Evolutionary conservation across 345 rosid genomes (phyloP).

Genomic region (Pistacia vera): DNA sequence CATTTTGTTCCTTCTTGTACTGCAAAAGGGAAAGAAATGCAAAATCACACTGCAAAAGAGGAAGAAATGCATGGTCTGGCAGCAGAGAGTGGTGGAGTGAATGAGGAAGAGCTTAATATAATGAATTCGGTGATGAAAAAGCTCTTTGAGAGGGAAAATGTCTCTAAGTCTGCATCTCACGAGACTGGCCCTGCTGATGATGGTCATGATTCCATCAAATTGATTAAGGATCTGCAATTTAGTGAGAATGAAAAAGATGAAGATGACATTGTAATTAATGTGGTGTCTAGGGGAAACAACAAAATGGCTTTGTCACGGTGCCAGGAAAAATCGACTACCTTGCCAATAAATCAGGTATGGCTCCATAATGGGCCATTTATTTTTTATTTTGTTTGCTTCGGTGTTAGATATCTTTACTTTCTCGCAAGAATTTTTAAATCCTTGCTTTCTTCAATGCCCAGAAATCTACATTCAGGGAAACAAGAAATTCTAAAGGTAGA

Average conservation of each 20-base stretch:
- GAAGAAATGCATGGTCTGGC: conserved; percentile 34
- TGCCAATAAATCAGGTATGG: conserved; percentile 24
- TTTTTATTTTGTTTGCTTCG: not conserved
- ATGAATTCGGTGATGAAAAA: conserved; percentile 80
- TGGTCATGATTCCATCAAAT: conserved; percentile 25
- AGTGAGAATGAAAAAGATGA: conserved; percentile 32
- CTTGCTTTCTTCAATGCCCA: conserved; percentile 25
- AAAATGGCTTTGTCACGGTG: conserved; percentile 2
- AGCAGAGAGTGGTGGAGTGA: conserved; percentile 37
- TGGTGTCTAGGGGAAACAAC: conserved; percentile 28
- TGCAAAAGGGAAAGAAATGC: conserved; percentile 28
- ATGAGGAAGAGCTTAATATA: conserved; percentile 61
- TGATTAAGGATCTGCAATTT: conserved; percentile 24
- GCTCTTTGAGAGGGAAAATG: conserved; percentile 56
- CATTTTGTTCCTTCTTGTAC: conserved; percentile 44
- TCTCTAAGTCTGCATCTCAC: conserved; percentile 10
- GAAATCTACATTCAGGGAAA: conserved; percentile 37
- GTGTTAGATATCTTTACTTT: not conserved
- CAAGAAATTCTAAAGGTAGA: conserved; percentile 29
- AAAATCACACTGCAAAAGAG: conserved; percentile 23
- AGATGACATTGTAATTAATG: conserved; percentile 47
- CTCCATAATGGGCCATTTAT: not conserved
- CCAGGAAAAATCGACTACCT: conserved; percentile 11
- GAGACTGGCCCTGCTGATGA: conserved; percentile 21
- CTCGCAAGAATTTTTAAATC: not conserved